Base-by-base conservation (phyloP, 192 early-diverging fungal genomes). In the Entomortierella parvispora region DNA sequence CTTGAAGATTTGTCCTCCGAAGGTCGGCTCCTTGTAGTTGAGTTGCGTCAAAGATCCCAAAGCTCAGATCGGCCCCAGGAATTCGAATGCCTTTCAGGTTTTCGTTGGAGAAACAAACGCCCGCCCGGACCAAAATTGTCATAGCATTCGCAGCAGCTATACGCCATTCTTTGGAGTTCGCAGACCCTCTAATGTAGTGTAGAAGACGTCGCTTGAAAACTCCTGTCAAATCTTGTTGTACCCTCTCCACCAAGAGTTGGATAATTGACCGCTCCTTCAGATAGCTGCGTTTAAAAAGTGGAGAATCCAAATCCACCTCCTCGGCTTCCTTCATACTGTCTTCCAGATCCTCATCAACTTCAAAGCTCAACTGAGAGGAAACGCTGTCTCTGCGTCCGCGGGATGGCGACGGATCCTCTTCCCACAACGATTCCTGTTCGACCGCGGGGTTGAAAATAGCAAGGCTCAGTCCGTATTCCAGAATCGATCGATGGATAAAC, bases 71-170 rank as follows among this genome's bases (percentile, higher is more conserved):
- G 0, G 61, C 47, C 7, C 34, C 32, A 1, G 61, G 61, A 20
- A 63, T 40, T 9, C 25, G 32, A 17, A 63, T 42, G 33, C 49
- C 49, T 26, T 25, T 1, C 0, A 63, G 20, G 32, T 63, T 49
- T 11, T n/a, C n/a, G 1, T 33, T 18, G 8, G 29, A 29, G 48
- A 63, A 63, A 10, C 14, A 20, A 2, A 63, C n/a, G 34, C 53
- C 53, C 11, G 53, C 64, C 47, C 45, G 29, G 18, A 66, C 22
- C 54, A 66, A 47, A n/a, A 66, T 57, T 32, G 64, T 66, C 20
- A 66, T 66, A 8, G 64, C 64, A 23, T 66, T 66, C 6, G 64
- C 64, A 2, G 64, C 64, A n/a, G 64, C 64, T 20, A 22, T 57
- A n/a, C 64, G 52, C 44, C 42, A 44, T 14, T 9, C 26, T 28